phyloP scores from a whole-genome alignment of 2,329 filamentous ascomycete genomes.

The Claviceps spartinae region DNA sequence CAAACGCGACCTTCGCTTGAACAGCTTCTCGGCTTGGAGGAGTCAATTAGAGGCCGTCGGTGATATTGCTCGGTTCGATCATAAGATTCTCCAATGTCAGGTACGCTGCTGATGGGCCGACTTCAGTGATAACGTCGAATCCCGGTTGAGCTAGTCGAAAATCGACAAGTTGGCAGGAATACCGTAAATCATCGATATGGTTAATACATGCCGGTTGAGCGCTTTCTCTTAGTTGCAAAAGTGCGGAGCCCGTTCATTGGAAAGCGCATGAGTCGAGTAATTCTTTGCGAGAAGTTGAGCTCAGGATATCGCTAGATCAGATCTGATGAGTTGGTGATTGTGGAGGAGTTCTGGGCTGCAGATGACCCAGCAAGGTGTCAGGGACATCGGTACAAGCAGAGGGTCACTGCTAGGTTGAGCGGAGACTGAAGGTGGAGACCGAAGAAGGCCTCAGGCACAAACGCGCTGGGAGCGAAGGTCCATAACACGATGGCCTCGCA shows the following conservation, averaged over 20 bases:
- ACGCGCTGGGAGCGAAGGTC: too few species aligned
- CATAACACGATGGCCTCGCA: too few species aligned
- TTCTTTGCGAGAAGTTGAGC: background rate
- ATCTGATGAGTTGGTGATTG: background rate
- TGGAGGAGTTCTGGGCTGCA: background rate
- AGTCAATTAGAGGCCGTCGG: background rate
- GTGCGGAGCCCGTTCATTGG: background rate
- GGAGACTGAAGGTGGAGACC: too few species aligned
- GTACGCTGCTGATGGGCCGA: background rate
- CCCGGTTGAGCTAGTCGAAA: background rate
- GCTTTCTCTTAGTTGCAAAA: background rate
- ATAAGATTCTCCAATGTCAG: background rate
- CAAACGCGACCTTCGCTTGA: background rate
- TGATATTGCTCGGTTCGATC: background rate
- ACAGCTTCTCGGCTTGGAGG: background rate
- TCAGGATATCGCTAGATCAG: background rate
- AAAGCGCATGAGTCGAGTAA: background rate
- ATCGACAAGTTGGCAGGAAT: background rate
- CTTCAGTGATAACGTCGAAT: background rate
- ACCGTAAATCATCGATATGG: constrained; percentile 2
- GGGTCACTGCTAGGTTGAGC: too few species aligned
- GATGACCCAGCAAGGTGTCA: too few species aligned
- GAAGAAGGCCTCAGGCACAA: too few species aligned
- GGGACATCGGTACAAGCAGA: too few species aligned
- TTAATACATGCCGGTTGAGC: constrained; percentile 1